These are phyloP conservation scores for Camellia lanceoleosa DNA, from an alignment of 148 eudicot genomes.

Conservation along the genomic window DNA sequence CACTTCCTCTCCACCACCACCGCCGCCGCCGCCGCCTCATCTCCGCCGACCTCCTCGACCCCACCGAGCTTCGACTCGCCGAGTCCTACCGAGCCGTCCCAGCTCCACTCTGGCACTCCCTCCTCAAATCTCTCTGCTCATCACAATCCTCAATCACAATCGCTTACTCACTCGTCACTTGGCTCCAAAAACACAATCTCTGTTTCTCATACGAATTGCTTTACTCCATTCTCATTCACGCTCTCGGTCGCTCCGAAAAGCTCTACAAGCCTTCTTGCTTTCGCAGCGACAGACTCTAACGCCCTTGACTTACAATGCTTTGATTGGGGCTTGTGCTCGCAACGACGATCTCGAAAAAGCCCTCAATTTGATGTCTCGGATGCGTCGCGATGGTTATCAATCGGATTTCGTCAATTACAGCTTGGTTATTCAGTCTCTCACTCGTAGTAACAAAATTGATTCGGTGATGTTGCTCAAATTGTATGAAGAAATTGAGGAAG, in stretches of 20 bases:
- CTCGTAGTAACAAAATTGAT: constrained; percentile 46
- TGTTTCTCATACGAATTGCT: constrained; percentile 78
- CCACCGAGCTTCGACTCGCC: constrained; percentile 57
- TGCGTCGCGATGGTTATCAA: constrained; percentile 76
- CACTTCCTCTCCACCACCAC: constrained; percentile 38
- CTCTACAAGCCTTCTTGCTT: constrained; percentile 76
- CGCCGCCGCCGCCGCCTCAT: constrained; percentile 10
- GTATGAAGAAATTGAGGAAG: constrained; percentile 57
- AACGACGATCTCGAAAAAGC: constrained; percentile 83
- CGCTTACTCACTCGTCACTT: constrained; percentile 61
- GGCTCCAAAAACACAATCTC: constrained; percentile 73
- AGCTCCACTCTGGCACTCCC: constrained; percentile 83
- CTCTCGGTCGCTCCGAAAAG: constrained; percentile 69
- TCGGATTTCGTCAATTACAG: constrained; percentile 81
- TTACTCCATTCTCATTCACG: constrained; percentile 79
- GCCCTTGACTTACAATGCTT: constrained; percentile 79
- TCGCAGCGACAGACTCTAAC: constrained; percentile 62
- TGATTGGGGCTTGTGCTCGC: constrained; percentile 87
- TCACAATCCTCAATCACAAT: constrained; percentile 38
- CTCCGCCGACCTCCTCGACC: constrained; percentile 41
- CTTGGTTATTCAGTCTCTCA: constrained; percentile 69
- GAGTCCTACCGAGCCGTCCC: constrained; percentile 83
- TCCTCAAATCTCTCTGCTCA: constrained; percentile 60
- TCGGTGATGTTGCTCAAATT: constrained; percentile 52
- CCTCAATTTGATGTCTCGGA: constrained; percentile 56